These are phyloP conservation scores for Gossypium mustelinum DNA, from an alignment of 345 rosid genomes.

Conservation along the genomic window DNA sequence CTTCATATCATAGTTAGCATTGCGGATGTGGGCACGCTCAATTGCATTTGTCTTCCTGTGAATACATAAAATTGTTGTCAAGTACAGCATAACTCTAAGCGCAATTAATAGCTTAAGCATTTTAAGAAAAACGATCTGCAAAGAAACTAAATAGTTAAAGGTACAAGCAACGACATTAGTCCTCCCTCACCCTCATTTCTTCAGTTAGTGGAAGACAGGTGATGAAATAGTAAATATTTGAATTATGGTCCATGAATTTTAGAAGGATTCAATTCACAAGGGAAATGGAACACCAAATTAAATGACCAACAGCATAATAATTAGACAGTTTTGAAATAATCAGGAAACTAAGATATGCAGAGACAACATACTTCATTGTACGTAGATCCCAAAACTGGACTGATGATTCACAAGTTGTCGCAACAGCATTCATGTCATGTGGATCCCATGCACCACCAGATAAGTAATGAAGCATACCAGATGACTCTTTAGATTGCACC, in stretches of 20 bases:
- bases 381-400: slow-evolving; percentile 88
- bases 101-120: not conserved
- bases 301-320: not conserved
- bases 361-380: slow-evolving; percentile 65
- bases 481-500: slow-evolving; percentile 79
- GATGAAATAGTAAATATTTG: not conserved
- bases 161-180: not conserved
- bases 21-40: slow-evolving; percentile 56
- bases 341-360: slow-evolving; percentile 10
- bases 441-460: slow-evolving; percentile 99
- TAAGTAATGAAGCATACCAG: slow-evolving; percentile 77
- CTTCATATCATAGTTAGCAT: slow-evolving; percentile 57
- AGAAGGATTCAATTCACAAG: not conserved
- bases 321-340: not conserved
- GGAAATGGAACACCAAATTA: not conserved
- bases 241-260: too few relatives aligned
- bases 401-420: slow-evolving; percentile 81
- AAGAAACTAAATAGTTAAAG: not conserved
- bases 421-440: slow-evolving; percentile 72
- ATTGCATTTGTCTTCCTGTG: slow-evolving; percentile 71
- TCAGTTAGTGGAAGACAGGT: not conserved
- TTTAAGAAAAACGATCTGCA: not conserved
- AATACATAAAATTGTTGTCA: slow-evolving; percentile 13
- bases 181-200: not conserved
- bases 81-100: slow-evolving; percentile 1